phyloP scores from a whole-genome alignment of 2,329 filamentous ascomycete genomes.

The Claviceps lovelessii region DNA sequence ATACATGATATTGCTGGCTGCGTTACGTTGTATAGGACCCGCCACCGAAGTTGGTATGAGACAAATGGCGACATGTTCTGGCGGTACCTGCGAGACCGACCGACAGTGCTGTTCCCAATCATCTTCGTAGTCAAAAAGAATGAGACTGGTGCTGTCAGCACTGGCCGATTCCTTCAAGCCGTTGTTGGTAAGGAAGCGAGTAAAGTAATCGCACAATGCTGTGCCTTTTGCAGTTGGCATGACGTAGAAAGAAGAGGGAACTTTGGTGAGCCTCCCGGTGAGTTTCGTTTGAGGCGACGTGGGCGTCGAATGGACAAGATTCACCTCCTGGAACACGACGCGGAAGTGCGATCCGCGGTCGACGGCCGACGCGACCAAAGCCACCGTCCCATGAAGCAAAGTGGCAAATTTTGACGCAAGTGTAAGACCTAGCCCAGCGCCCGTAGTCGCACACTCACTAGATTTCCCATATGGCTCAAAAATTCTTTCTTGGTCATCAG shows the following conservation, averaged over 20 bases:
- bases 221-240: background rate
- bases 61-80: background rate
- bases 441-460: constrained; percentile 20
- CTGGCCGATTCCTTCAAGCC: background rate
- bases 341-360: background rate
- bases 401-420: constrained; percentile 26
- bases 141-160: background rate
- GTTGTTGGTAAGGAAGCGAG: constrained; percentile 2
- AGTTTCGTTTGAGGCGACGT: background rate
- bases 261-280: background rate
- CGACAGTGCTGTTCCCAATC: background rate
- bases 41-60: background rate
- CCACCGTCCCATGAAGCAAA: constrained; percentile 23
- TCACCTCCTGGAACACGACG: background rate
- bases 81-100: background rate
- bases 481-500: constrained; percentile 18
- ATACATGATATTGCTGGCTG: background rate
- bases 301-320: background rate
- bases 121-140: background rate
- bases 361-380: constrained; percentile 14
- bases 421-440: constrained; percentile 23
- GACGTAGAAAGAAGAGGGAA: background rate
- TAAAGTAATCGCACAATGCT: background rate
- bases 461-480: constrained; percentile 30
- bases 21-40: background rate